Evolutionary conservation across 176 grass and related monocot genomes (phyloP).

Genomic region (Ampelocalamus luodianensis): DNA sequence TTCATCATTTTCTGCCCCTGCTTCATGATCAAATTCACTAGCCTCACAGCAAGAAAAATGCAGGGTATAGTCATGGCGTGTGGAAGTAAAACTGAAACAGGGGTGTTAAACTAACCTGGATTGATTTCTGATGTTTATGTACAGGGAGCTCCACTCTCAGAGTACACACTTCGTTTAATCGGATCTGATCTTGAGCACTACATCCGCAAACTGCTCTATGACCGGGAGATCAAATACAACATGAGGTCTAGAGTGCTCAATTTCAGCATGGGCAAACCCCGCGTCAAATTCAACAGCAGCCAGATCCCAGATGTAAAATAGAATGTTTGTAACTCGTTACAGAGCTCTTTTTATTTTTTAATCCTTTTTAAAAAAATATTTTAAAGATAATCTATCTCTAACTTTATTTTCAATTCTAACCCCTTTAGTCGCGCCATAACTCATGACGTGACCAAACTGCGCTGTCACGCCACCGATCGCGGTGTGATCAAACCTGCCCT

Average conservation of each 20-base stretch:
- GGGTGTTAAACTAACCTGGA: background rate
- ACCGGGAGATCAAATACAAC: constrained; percentile 95
- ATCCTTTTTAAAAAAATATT: no score
- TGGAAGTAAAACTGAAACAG: constrained; percentile 3
- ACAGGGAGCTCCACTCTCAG: constrained; percentile 77
- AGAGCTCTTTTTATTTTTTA: no score
- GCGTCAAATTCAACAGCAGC: constrained; percentile 85
- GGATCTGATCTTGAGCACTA: constrained; percentile 94
- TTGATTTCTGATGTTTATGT: constrained; percentile 2
- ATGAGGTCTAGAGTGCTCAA: constrained; percentile 83
- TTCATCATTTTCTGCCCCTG: background rate
- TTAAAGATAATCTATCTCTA: no score
- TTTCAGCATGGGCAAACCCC: constrained; percentile 98
- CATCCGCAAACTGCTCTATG: constrained; percentile 86
- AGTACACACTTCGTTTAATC: constrained; percentile 86
- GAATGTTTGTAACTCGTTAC: background rate
- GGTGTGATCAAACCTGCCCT: no score
- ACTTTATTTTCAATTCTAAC: no score
- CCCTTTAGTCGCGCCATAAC: no score
- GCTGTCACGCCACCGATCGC: no score
- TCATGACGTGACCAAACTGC: no score
- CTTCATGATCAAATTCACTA: background rate
- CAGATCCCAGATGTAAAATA: constrained; percentile 61
- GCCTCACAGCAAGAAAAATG: background rate
- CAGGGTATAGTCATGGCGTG: background rate